Conservation (phyloP, 108 stramenopile species). For the Epipyxis sp. region DNA sequence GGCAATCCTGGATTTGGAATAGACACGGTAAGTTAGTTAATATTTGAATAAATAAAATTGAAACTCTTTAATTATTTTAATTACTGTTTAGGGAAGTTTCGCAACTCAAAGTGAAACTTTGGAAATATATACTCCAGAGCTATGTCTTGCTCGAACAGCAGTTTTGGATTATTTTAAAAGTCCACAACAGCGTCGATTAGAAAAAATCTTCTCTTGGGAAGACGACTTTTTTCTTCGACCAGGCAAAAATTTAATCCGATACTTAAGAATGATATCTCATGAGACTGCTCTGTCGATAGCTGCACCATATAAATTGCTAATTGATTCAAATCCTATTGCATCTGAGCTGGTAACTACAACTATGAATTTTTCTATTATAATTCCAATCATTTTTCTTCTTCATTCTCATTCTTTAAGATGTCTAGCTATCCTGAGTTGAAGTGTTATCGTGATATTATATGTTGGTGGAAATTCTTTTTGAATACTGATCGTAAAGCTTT, state of each 20-base stretch:
- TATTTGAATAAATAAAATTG: no score
- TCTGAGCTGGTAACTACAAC: conserved; percentile 31
- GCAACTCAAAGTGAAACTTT: conserved; percentile 41
- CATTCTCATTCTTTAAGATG: no score
- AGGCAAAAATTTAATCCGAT: conserved; percentile 27
- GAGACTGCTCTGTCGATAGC: conserved; percentile 29
- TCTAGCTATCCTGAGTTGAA: conserved; percentile 43
- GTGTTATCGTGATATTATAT: conserved; percentile 35
- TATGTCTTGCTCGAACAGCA: conserved; percentile 30
- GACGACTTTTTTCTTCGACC: conserved; percentile 11
- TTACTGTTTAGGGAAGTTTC: no score
- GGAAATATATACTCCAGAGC: conserved; percentile 39
- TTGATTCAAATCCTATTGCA: conserved; percentile 9
- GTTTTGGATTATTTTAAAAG: conserved; percentile 41
- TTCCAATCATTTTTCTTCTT: no score
- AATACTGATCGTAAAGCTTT: conserved; percentile 38
- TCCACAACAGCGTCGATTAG: conserved; percentile 28
- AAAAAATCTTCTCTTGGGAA: conserved; percentile 43
- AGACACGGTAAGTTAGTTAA: no score
- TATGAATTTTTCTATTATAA: no score
- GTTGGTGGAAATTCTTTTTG: conserved; percentile 42
- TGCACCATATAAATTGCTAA: neutral
- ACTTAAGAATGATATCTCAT: conserved; percentile 33
- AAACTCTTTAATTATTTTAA: no score
- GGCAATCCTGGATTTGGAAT: conserved; percentile 34